A percentile compares a stretch with the other conserved stretches of the same genome.
These are phyloP conservation scores for Alternaria viburni DNA, from an alignment of 2,329 filamentous ascomycete species.

Conservation along the genomic window DNA sequence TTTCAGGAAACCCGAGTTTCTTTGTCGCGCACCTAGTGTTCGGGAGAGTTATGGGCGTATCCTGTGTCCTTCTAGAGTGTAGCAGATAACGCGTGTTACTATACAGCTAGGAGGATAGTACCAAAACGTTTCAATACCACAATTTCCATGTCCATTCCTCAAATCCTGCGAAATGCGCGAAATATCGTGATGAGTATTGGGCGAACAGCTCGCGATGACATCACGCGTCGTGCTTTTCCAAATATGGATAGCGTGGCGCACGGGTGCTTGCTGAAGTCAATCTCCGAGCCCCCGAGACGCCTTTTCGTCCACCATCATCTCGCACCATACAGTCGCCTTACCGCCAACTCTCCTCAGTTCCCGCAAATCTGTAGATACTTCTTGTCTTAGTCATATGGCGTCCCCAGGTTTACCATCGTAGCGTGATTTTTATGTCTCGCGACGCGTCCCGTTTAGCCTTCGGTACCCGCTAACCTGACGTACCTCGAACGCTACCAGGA, in stretches of 20 bases:
- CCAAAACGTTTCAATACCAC: not conserved
- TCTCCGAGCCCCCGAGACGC: not conserved
- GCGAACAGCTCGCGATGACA: not conserved
- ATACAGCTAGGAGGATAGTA: not conserved
- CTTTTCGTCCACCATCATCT: not conserved
- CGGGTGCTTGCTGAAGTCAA: not conserved
- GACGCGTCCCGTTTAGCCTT: not conserved
- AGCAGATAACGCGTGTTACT: not conserved
- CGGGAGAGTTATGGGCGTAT: not conserved
- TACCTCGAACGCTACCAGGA: not conserved
- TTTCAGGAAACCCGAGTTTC: rapidly evolving
- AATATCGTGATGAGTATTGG: not conserved
- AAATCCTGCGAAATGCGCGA: not conserved
- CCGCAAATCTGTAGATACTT: rapidly evolving
- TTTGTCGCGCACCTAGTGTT: not conserved
- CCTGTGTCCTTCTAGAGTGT: not conserved
- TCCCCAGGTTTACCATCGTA: rapidly evolving
- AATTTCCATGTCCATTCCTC: not conserved
- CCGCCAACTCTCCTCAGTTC: not conserved
- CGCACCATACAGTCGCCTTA: not conserved
- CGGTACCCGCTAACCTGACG: not conserved
- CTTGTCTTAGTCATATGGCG: rapidly evolving
- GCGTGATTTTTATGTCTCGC: rapidly evolving
- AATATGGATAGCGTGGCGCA: not conserved
- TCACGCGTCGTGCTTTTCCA: not conserved